Conservation (phyloP, 164 flowering plant genomes). For the Santalum album region DNA sequence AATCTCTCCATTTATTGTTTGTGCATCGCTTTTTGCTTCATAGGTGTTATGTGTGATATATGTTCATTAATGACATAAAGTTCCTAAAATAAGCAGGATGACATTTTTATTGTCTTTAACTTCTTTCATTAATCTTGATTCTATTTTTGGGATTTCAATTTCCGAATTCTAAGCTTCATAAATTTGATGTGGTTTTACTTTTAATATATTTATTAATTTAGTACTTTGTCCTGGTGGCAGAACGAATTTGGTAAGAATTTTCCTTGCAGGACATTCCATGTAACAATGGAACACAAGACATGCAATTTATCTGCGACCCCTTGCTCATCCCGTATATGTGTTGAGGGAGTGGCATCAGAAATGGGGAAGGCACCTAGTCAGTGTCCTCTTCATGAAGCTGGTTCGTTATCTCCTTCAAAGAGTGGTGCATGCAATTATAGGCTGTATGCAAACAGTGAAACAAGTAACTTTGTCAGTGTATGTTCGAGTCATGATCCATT, state of each 20-base stretch:
- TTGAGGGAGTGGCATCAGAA: not conserved
- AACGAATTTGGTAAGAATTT: not conserved
- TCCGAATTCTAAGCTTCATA: too few species aligned
- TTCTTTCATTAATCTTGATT: too few species aligned
- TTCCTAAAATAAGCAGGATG: too few species aligned
- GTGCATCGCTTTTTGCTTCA: too few species aligned
- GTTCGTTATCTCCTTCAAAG: not conserved
- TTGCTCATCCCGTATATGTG: not conserved
- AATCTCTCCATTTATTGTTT: too few species aligned
- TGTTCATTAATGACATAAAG: too few species aligned
- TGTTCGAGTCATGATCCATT: conserved; percentile 12
- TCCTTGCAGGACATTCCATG: not conserved
- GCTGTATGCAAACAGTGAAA: conserved; percentile 7
- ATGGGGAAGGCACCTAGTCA: conserved; percentile 5
- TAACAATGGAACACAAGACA: not conserved
- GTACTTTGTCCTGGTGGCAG: too few species aligned
- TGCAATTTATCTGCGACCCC: conserved; percentile 1
- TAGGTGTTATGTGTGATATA: too few species aligned
- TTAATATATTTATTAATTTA: too few species aligned
- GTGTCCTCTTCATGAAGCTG: conserved; percentile 1
- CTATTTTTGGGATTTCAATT: too few species aligned
- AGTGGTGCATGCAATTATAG: conserved; percentile 1
- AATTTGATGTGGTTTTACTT: too few species aligned
- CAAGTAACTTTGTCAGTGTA: conserved; percentile 7
- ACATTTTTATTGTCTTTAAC: too few species aligned